A percentile compares a stretch with the other conserved stretches of the same genome.
These are phyloP conservation scores for Hypomyces rosellus DNA, from an alignment of 2,329 filamentous ascomycete species.

Conservation along the genomic window DNA sequence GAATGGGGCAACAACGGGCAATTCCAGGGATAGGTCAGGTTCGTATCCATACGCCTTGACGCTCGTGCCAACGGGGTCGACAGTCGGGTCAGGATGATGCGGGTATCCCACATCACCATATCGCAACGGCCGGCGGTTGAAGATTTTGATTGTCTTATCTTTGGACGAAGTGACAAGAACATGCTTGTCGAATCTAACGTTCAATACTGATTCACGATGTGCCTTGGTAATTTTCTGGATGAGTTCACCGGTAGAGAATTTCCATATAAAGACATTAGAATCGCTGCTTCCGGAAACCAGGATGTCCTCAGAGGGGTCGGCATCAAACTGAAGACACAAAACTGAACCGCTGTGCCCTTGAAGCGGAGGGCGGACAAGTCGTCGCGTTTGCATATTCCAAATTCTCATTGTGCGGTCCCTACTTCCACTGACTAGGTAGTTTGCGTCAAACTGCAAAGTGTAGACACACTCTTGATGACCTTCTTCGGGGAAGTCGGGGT, in stretches of 20 bases:
- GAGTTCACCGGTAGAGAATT: constrained; percentile 81
- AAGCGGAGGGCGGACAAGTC: constrained; percentile 69
- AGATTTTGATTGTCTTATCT: constrained; percentile 94
- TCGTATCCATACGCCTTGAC: constrained; percentile 52
- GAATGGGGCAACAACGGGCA: constrained; percentile 57
- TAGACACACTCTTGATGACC: constrained; percentile 92
- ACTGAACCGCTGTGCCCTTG: constrained; percentile 78
- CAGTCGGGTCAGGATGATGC: constrained; percentile 19
- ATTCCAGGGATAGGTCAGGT: constrained; percentile 37
- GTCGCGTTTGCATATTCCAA: constrained; percentile 79
- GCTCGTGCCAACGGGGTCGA: constrained; percentile 48
- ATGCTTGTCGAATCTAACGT: constrained; percentile 84
- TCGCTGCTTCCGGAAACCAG: constrained; percentile 96
- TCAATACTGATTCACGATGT: constrained; percentile 86
- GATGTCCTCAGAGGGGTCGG: constrained; percentile 77
- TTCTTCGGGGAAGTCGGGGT: constrained; percentile 71
- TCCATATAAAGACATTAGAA: constrained; percentile 84
- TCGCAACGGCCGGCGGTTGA: constrained; percentile 69
- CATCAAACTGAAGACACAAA: constrained; percentile 90
- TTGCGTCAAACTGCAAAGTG: constrained; percentile 79
- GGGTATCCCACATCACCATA: constrained; percentile 53
- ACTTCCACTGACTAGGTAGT: constrained; percentile 88
- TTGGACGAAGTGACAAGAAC: constrained; percentile 96
- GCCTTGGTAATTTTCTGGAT: constrained; percentile 70
- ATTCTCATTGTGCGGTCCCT: constrained; percentile 81